Evolutionary conservation across 345 rosid genomes (phyloP).

Genomic region (Eucalyptus cloeziana): DNA sequence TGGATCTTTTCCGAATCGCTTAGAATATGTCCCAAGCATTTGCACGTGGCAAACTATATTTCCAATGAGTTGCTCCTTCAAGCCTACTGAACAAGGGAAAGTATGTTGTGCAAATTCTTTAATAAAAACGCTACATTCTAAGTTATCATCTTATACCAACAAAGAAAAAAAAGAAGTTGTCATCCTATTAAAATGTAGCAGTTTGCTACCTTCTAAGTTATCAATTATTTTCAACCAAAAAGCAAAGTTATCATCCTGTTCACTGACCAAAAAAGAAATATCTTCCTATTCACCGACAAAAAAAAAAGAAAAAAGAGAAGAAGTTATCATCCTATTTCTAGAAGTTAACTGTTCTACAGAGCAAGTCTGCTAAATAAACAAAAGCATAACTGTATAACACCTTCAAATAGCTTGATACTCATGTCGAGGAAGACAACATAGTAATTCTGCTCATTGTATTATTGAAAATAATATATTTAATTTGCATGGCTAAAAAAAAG

Average conservation of each 20-base stretch:
- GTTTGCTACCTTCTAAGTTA: no score
- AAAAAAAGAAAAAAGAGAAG: no score
- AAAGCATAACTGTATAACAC: background rate
- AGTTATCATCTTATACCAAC: background rate
- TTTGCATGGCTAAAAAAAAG: background rate
- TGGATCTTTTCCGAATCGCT: background rate
- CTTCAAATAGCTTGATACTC: background rate
- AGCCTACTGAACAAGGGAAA: background rate
- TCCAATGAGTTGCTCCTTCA: background rate
- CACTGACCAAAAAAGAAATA: no score
- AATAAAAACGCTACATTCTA: background rate
- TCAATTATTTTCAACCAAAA: no score
- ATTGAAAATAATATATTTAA: background rate
- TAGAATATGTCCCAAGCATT: background rate
- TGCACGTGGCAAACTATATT: background rate
- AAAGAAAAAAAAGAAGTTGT: no score
- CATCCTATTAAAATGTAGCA: no score
- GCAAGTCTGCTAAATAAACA: background rate
- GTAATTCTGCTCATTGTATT: background rate
- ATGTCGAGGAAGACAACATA: background rate
- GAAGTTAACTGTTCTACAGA: background rate
- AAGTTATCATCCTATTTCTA: background rate
- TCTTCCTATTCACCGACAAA: no score
- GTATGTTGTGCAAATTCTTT: background rate
- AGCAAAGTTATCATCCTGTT: no score